Base-by-base conservation (phyloP, 2,329 filamentous ascomycete species). In the Proliferodiscus dingleyae region DNA sequence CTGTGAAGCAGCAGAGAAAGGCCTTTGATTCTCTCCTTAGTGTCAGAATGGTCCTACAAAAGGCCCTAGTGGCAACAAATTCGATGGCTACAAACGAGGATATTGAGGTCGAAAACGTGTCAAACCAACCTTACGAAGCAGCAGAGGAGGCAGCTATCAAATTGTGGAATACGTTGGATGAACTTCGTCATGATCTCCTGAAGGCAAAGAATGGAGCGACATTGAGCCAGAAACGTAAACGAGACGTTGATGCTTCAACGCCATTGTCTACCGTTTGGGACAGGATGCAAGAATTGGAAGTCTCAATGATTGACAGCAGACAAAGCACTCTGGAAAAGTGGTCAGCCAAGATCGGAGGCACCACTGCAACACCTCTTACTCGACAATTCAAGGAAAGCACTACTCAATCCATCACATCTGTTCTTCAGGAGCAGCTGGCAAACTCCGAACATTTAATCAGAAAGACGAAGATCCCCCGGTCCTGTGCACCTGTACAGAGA, bases 11-110 rank as follows among this genome's bases (percentile, higher is more conserved):
- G 46, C 93, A 98, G 68, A 81, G 89, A 41, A 84, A 83, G 51
- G 81, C 84, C 1, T 98, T 95, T 61, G 91, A 97, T 57, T 80
- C 87, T 0, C 78, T 97, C 1, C 76, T 98, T 24, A 95, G 95
- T 67, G 78, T 89, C 11, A 83, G 93, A 16, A 96, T 98, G 61
- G 87, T 91, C 50, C 70, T 98, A 15, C 94, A 98, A 65, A 97
- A 96, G 66, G 89, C 87, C 2, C 69, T 98, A 11, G 78, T 93
- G 13, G 83, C 87, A 0, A 79, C 84, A 21, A 96, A 96, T 65
- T 85, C 89, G 1, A 72, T 94, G 32, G 66, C 75, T 13, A 62
- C 70, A 1, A 55, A 75, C 2, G 66, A 70, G 9, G 62, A 71
- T 2, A 68, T 69, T 3, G 62, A 70, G 3, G 64, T 61, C 11